Conservation (phyloP, 2,329 filamentous ascomycete genomes). For the Rhynchosporium secalis region DNA sequence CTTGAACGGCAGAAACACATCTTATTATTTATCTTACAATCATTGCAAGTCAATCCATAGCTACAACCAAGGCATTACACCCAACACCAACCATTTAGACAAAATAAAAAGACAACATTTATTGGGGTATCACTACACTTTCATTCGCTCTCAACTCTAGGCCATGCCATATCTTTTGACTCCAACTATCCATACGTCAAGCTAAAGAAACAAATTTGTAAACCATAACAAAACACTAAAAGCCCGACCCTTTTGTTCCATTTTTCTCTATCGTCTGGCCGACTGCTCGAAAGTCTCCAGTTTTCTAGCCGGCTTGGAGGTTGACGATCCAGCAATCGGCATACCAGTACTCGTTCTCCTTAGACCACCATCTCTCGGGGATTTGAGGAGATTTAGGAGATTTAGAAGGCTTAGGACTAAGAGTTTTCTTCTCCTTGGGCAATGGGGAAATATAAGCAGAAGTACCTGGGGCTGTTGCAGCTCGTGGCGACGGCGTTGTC, state of each 20-base stretch:
- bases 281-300: background rate
- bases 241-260: no score
- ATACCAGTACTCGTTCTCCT: background rate
- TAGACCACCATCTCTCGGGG: background rate
- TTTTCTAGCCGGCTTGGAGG: background rate
- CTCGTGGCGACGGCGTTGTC: background rate
- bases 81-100: no score
- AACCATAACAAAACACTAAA: background rate
- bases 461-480: background rate
- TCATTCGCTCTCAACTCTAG: background rate
- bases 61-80: no score
- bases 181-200: background rate
- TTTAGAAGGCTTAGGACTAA: background rate
- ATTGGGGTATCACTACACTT: background rate
- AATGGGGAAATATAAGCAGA: no score
- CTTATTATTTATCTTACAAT: no score
- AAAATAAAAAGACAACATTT: background rate
- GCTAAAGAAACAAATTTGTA: background rate
- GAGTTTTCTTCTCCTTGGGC: no score
- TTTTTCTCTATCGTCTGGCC: background rate
- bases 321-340: conserved; percentile 1
- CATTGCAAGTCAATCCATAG: no score
- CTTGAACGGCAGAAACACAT: no score
- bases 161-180: background rate
- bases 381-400: background rate